Percentiles rank a stretch among this genome's conserved stretches.
Evolutionary conservation across 2,329 filamentous ascomycete species (phyloP).

Genomic region (Sporothrix luriei): DNA sequence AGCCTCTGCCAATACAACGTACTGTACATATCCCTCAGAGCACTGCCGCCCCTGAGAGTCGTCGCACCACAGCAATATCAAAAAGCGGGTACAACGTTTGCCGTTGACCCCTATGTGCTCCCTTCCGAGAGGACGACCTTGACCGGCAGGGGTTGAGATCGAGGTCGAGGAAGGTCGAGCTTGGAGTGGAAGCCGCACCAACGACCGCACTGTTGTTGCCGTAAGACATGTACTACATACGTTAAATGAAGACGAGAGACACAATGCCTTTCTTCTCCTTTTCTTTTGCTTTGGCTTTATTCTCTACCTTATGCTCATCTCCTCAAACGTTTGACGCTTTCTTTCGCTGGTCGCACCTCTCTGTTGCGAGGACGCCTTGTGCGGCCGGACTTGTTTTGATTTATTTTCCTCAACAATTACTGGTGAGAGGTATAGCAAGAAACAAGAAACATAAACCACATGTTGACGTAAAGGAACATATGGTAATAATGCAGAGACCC

Average conservation of each 20-base stretch:
- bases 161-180: background rate
- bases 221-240: conserved; percentile 17
- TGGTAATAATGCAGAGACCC: too few relatives aligned
- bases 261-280: background rate
- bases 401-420: too few relatives aligned
- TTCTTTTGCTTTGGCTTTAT: background rate
- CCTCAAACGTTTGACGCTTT: background rate
- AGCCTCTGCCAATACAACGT: background rate
- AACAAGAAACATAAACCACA: background rate
- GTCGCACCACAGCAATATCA: conserved; percentile 14
- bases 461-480: background rate
- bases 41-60: background rate
- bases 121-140: background rate
- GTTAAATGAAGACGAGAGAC: background rate
- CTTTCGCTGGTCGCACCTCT: background rate
- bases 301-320: background rate
- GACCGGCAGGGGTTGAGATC: background rate
- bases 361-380: background rate
- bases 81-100: background rate
- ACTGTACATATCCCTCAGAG: background rate
- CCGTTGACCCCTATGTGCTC: background rate
- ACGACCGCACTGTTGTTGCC: background rate
- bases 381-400: background rate
- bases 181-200: background rate
- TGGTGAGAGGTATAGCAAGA: background rate